A percentile compares a stretch with the other conserved stretches of the same genome.
Conservation (phyloP, 441 rosid genomes). For the Isatis lusitanica region DNA sequence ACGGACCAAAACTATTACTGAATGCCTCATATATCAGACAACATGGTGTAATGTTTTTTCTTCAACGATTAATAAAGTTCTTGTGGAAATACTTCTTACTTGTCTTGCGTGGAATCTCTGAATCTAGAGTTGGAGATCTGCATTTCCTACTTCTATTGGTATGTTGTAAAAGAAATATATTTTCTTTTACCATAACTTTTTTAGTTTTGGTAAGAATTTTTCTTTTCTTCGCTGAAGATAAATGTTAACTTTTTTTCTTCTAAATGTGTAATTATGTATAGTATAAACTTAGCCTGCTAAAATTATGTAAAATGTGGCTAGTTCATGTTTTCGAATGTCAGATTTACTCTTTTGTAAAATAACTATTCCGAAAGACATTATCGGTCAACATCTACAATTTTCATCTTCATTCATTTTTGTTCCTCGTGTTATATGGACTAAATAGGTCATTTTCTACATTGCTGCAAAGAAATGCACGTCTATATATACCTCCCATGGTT, state of each 20-base stretch:
- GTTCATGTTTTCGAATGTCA: too few relatives aligned
- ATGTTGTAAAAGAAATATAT: background rate
- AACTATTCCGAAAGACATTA: background rate
- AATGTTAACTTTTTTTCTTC: too few relatives aligned
- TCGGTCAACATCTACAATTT: background rate
- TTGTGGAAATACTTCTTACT: background rate
- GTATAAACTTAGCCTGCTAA: too few relatives aligned
- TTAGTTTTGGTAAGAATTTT: background rate
- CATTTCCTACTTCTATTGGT: constrained; percentile 32
- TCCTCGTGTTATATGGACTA: background rate
- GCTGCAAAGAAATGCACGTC: constrained; percentile 18
- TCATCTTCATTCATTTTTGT: background rate
- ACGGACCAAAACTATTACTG: background rate
- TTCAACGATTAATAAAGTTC: background rate
- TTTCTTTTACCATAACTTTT: background rate
- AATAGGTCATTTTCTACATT: background rate
- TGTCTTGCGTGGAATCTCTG: constrained; percentile 1
- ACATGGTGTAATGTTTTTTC: background rate
- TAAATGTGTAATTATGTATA: too few relatives aligned
- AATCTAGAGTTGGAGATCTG: constrained; percentile 36
- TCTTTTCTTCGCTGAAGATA: background rate
- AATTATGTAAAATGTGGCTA: too few relatives aligned
- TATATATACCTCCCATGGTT: constrained; percentile 5
- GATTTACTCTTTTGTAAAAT: background rate
- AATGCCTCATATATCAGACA: background rate